Percentiles rank a stretch among this genome's conserved stretches.
Conservation (phyloP, 768 basidiomycete genomes). For the Daedaleopsis nitida region DNA sequence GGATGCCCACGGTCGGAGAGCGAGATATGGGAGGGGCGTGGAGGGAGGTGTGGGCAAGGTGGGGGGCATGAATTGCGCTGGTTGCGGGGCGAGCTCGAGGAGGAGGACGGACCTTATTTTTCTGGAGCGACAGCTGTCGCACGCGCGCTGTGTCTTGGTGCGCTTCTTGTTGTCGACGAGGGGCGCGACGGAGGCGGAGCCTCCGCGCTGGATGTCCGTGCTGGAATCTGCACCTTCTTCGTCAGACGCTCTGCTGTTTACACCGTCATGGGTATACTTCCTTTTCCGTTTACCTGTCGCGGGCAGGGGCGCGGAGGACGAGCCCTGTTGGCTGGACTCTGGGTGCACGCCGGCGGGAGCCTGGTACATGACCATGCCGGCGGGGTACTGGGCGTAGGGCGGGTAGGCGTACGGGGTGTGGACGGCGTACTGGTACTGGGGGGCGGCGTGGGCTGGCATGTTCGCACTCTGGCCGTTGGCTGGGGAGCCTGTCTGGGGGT, state of each 20-base stretch:
- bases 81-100: slow-evolving; percentile 4
- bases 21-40: slow-evolving; percentile 1
- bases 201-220: slow-evolving; percentile 39
- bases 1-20: slow-evolving; percentile 11
- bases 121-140: slow-evolving; percentile 86
- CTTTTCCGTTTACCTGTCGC: slow-evolving; percentile 65
- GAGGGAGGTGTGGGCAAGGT: neutral
- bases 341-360: slow-evolving; percentile 42
- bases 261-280: slow-evolving; percentile 31
- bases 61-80: slow-evolving; percentile 7
- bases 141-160: slow-evolving; percentile 90
- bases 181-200: slow-evolving; percentile 19
- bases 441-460: slow-evolving; percentile 40
- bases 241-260: slow-evolving; percentile 43
- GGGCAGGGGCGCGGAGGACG: slow-evolving; percentile 34
- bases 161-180: slow-evolving; percentile 74
- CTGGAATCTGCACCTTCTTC: slow-evolving; percentile 55
- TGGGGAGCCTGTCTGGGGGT: slow-evolving; percentile 37
- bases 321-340: slow-evolving; percentile 31
- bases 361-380: slow-evolving; percentile 72
- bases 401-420: slow-evolving; percentile 55
- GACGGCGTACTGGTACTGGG: slow-evolving; percentile 57
- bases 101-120: slow-evolving; percentile 69
- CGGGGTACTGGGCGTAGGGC: slow-evolving; percentile 57
- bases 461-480: slow-evolving; percentile 40